These are phyloP conservation scores for Penicillium roqueforti DNA, from an alignment of 495 filamentous ascomycete species.

Conservation along the genomic window DNA sequence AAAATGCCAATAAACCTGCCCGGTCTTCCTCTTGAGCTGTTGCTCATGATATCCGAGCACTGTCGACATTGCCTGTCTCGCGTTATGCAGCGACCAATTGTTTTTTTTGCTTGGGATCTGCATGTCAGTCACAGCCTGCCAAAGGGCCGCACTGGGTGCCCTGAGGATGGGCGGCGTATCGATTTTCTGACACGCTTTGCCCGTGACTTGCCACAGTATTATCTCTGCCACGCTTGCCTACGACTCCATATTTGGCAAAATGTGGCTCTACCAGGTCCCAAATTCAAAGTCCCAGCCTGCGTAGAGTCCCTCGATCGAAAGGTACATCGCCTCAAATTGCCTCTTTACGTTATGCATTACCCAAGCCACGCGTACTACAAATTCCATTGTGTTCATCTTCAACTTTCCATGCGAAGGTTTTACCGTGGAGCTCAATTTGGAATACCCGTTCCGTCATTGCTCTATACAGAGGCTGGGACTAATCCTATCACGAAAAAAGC, in stretches of 20 bases:
- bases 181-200: not conserved
- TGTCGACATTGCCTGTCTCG: not conserved
- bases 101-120: not conserved
- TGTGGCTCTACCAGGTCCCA: not conserved
- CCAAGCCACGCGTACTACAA: not conserved
- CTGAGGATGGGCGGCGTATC: not conserved
- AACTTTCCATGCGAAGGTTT: slow-evolving; percentile 7
- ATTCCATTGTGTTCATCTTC: not conserved
- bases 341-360: not conserved
- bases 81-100: not conserved
- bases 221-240: not conserved
- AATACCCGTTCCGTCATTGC: not conserved
- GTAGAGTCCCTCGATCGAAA: not conserved
- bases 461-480: not conserved
- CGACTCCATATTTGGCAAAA: slow-evolving; percentile 1
- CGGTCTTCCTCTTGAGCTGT: not conserved
- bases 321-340: not conserved
- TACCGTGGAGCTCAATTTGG: not conserved
- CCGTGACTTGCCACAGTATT: not conserved
- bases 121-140: not conserved
- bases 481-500: not conserved
- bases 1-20: not conserved
- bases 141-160: not conserved
- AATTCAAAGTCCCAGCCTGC: not conserved
- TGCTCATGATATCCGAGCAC: not conserved